Evolutionary conservation across 495 filamentous ascomycete genomes (phyloP).

Genomic region (Talaromyces thailandensis): DNA sequence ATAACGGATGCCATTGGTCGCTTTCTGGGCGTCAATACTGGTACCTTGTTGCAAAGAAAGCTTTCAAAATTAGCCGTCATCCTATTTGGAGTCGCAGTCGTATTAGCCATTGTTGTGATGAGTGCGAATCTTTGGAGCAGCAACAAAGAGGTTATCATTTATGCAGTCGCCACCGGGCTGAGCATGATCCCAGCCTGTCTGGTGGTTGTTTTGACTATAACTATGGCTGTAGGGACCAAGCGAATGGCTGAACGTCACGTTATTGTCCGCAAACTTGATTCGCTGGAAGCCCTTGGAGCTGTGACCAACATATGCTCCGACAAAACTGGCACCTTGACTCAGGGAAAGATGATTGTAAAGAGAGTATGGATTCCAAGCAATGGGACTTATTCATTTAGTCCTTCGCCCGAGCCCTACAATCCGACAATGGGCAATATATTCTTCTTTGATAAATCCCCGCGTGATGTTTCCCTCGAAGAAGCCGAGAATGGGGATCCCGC

Average conservation of each 20-base stretch:
- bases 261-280: constrained; percentile 57
- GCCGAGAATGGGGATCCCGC: constrained; percentile 16
- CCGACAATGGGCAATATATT: constrained; percentile 35
- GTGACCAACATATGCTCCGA: constrained; percentile 68
- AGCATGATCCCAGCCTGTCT: constrained; percentile 68
- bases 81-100: constrained; percentile 58
- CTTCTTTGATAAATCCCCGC: constrained; percentile 34
- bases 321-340: constrained; percentile 63
- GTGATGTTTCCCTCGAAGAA: constrained; percentile 24
- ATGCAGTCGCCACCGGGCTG: constrained; percentile 61
- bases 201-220: constrained; percentile 57
- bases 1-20: constrained; percentile 55
- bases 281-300: constrained; percentile 58
- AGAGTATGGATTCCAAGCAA: constrained; percentile 59
- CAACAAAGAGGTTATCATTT: constrained; percentile 56
- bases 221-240: constrained; percentile 61
- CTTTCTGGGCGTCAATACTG: constrained; percentile 63
- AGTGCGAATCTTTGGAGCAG: constrained; percentile 50
- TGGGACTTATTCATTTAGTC: constrained; percentile 45
- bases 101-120: constrained; percentile 62
- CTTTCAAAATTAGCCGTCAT: constrained; percentile 61
- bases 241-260: constrained; percentile 63
- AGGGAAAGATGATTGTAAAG: constrained; percentile 59
- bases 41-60: constrained; percentile 60
- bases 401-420: constrained; percentile 38